Conservation (phyloP, 352 stramenopile genomes). For the Globisporangium apiculatum region DNA sequence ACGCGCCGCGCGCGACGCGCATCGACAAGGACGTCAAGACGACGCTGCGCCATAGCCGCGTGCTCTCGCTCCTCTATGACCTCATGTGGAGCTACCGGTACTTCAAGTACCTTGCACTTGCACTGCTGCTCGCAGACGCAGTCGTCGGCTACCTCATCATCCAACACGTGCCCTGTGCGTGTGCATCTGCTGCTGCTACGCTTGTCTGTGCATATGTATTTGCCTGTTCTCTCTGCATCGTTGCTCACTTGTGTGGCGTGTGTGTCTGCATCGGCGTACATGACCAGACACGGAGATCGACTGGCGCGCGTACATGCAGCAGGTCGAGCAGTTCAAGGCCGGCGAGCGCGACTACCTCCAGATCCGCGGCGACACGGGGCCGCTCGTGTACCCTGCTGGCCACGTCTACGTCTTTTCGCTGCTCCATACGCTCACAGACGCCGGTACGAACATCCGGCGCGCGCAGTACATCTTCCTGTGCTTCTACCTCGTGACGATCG, state of each 20-base stretch:
- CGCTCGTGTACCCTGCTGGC: conserved; percentile 97
- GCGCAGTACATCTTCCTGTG: conserved; percentile 94
- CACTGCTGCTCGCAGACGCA: conserved; percentile 50
- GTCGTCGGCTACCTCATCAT: conserved; percentile 73
- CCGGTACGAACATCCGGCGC: conserved; percentile 69
- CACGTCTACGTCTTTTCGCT: conserved; percentile 97
- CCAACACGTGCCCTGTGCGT: conserved; percentile 67
- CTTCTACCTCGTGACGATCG: conserved; percentile 92
- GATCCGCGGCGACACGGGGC: conserved; percentile 94
- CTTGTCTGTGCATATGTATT: too few species aligned
- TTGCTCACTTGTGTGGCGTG: neutral
- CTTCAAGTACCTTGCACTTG: conserved; percentile 54
- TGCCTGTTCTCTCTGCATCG: neutral
- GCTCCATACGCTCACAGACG: conserved; percentile 88
- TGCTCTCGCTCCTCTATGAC: conserved; percentile 75
- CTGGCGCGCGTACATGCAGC: conserved; percentile 99
- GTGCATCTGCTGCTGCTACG: neutral
- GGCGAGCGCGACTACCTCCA: conserved; percentile 95
- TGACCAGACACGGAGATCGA: conserved; percentile 97
- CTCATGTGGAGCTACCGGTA: conserved; percentile 86
- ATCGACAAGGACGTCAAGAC: conserved; percentile 87
- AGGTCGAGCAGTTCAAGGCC: conserved; percentile 90
- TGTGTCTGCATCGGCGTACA: too few species aligned
- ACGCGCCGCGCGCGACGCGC: conserved; percentile 48
- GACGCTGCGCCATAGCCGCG: conserved; percentile 49